Percentiles rank a stretch among this genome's conserved stretches.
Evolutionary conservation across 371 early-diverging fungal species (phyloP).

Genomic region (Coemansia sp.): DNA sequence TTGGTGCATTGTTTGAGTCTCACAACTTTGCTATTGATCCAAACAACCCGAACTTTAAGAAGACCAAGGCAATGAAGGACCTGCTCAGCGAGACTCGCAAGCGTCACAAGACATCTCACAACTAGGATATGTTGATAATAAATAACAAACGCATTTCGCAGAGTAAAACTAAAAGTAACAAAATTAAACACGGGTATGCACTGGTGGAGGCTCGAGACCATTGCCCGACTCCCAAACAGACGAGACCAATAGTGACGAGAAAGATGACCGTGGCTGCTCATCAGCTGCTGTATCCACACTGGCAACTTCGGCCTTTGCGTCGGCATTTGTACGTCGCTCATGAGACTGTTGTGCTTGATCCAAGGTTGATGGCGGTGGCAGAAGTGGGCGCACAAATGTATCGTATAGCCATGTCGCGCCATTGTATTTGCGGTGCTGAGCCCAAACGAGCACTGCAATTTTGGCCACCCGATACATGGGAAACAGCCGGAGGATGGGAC

Average conservation of each 20-base stretch:
- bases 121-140: not conserved
- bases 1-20: conserved; percentile 74
- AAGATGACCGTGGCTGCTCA: conserved; percentile 5
- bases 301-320: conserved; percentile 3
- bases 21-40: conserved; percentile 94
- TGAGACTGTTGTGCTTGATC: not conserved
- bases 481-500: conserved; percentile 41
- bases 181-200: not conserved
- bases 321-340: not conserved
- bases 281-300: conserved; percentile 8
- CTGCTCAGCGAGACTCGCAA: conserved; percentile 72
- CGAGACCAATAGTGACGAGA: conserved; percentile 21
- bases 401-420: conserved; percentile 49
- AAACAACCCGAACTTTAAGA: conserved; percentile 88
- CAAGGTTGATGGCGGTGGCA: conserved; percentile 27
- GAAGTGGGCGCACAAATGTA: conserved; percentile 39
- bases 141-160: conserved; percentile 7
- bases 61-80: conserved; percentile 86
- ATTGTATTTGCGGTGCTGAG: conserved; percentile 46
- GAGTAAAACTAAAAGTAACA: not conserved
- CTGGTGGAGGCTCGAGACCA: not conserved
- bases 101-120: conserved; percentile 36
- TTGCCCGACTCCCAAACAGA: conserved; percentile 32
- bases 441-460: conserved; percentile 44
- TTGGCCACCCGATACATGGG: conserved; percentile 47